A percentile compares a stretch with the other conserved stretches of the same genome.
Conservation (phyloP, 129 eudicot genomes). For the Logfia minima region DNA sequence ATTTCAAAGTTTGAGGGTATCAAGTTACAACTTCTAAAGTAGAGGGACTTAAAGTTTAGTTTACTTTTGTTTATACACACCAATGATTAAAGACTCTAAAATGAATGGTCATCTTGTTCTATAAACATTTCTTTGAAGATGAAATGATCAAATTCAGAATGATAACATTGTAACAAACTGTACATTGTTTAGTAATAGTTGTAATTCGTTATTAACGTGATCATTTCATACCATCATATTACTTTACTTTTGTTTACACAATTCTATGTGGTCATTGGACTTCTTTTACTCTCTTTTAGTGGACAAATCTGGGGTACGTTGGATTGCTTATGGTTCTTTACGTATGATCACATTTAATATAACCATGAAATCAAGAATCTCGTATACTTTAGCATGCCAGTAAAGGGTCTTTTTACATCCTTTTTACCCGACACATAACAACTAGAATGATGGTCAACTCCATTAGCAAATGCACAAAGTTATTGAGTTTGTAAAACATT, state of each 20-base stretch:
- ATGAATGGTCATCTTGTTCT: constrained; percentile 8
- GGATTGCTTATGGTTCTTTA: constrained; percentile 31
- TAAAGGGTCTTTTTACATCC: constrained; percentile 33
- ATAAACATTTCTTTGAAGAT: not conserved
- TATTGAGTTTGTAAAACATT: constrained; percentile 24
- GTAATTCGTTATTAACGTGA: constrained; percentile 5
- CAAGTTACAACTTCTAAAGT: not conserved
- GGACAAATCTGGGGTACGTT: constrained; percentile 23
- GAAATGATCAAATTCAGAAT: not conserved
- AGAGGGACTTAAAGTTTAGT: not conserved
- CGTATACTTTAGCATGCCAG: constrained; percentile 32
- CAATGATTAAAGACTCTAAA: constrained; percentile 11
- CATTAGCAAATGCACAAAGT: constrained; percentile 40
- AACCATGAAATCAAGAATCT: constrained; percentile 43
- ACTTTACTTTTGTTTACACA: no score
- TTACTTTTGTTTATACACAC: not conserved
- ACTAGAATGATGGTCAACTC: constrained; percentile 45
- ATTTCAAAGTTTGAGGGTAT: not conserved
- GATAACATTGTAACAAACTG: constrained; percentile 2
- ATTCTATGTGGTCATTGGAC: no score
- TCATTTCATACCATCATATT: constrained; percentile 20
- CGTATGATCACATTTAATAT: constrained; percentile 20
- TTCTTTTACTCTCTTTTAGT: constrained; percentile 21
- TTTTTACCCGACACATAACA: constrained; percentile 20
- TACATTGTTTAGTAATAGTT: constrained; percentile 2